Base-by-base conservation (phyloP, 805 yeast genomes). In the Metschnikowia dekortorum region DNA sequence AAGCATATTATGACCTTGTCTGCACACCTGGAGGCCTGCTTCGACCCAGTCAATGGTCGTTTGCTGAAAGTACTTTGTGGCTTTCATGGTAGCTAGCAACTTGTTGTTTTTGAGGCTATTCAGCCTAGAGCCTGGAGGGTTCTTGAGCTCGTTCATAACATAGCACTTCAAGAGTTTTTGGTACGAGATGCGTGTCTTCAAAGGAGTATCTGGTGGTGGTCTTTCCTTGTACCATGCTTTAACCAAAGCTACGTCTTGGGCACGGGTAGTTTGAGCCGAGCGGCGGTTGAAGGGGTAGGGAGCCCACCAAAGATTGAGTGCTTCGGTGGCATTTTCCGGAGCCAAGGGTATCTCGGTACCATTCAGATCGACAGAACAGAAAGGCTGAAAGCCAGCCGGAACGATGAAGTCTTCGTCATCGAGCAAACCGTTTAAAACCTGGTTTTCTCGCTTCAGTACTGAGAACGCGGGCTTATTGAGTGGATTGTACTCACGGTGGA, bases 21-120 rank as follows among this genome's bases (percentile, higher is more conserved):
- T 80, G 61, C 96, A 87, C 2, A 94, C 82, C 68, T 94, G 98
- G 50, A 94, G 72, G 30, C 97, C 99, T 1, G 98, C 99, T 66
- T 94, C 99, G 2, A 92, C 94, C 99, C 99, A 94, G 67, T 94
- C 99, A 45, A 94, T 84, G 0, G 91, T 78, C 0, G 99, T 92
- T 59, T 87, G 85, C 62, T 89, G 96, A 68, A 94, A 94, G 65
- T 81, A 94, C 61, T 89, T 91, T 0, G 99, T 94, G 42, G 78
- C 75, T 51, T 82, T 81, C 56, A 94, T 75, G 31, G 83, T 76
- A 53, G 81, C 82, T 29, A 94, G 64, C 11, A 94, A 69, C 37
- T 80, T 77, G 6, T 79, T 75, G 57, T 83, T 85, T 45, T 76
- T 75, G 41, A 69, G 76, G 32, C 72, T 70, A 2, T 74, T 69